These are phyloP conservation scores for Crucihimalaya himalaica DNA, from an alignment of 345 rosid genomes.

Conservation along the genomic window DNA sequence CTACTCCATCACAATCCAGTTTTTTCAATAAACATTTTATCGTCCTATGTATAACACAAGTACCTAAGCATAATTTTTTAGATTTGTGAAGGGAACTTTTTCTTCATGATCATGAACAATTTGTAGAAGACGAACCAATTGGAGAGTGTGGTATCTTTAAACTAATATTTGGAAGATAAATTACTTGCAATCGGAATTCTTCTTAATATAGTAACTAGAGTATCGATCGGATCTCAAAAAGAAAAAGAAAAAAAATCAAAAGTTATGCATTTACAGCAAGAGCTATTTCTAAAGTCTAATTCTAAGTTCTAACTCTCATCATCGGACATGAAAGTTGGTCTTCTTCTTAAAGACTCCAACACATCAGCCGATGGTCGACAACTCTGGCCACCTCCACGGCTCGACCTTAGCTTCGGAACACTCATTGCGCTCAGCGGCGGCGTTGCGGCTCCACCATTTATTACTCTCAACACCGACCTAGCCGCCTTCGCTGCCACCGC, in stretches of 20 bases:
- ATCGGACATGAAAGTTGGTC: slow-evolving; percentile 63
- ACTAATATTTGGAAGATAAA: too few species aligned
- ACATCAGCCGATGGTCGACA: slow-evolving; percentile 57
- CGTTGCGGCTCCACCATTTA: slow-evolving; percentile 58
- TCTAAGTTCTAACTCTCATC: slow-evolving; percentile 51
- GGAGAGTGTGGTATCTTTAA: too few species aligned
- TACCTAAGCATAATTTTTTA: too few species aligned
- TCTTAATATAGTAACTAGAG: too few species aligned
- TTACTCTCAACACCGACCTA: slow-evolving; percentile 71
- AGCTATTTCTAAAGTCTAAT: slow-evolving; percentile 3
- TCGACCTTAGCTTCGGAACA: slow-evolving; percentile 67
- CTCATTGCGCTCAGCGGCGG: slow-evolving; percentile 74
- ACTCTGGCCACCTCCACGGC: slow-evolving; percentile 42
- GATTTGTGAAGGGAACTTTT: too few species aligned
- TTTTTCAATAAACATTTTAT: too few species aligned
- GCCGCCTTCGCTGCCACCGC: slow-evolving; percentile 65
- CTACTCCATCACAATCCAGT: too few species aligned
- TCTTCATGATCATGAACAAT: too few species aligned
- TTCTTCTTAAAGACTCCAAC: slow-evolving; percentile 78
- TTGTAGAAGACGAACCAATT: too few species aligned
- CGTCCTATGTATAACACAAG: too few species aligned
- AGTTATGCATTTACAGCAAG: slow-evolving; percentile 10
- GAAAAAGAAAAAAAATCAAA: not conserved
- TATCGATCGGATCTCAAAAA: too few species aligned
- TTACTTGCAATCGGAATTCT: too few species aligned